These are phyloP conservation scores for Ustilago esculenta DNA, from an alignment of 1,284 basidiomycete species.

Conservation along the genomic window DNA sequence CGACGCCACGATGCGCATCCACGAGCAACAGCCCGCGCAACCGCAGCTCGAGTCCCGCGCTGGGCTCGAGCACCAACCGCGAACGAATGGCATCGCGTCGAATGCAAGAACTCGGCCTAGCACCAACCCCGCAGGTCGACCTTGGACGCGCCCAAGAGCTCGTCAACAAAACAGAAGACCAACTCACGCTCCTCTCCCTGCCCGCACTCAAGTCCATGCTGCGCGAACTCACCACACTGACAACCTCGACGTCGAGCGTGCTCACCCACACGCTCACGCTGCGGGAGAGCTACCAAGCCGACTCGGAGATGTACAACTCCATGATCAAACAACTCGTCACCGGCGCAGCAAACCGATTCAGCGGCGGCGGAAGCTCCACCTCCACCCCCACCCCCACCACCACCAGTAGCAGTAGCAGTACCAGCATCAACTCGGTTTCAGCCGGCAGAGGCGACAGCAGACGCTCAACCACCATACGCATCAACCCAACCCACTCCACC, in stretches of 20 bases:
- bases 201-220: slow-evolving; percentile 56
- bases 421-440: slow-evolving; percentile 14
- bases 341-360: slow-evolving; percentile 54
- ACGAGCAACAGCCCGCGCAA: slow-evolving; percentile 45
- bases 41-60: slow-evolving; percentile 32
- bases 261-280: slow-evolving; percentile 62
- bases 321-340: slow-evolving; percentile 65
- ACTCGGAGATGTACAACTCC: slow-evolving; percentile 63
- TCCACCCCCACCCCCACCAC: too few relatives aligned
- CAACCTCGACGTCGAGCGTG: slow-evolving; percentile 50
- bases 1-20: slow-evolving; percentile 28
- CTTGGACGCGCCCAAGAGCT: slow-evolving; percentile 51
- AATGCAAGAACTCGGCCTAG: slow-evolving; percentile 53
- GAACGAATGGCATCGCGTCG: slow-evolving; percentile 52
- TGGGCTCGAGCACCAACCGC: slow-evolving; percentile 30
- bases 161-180: slow-evolving; percentile 48
- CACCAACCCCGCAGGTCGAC: slow-evolving; percentile 44
- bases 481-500: slow-evolving; percentile 10
- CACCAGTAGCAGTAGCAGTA: too few relatives aligned
- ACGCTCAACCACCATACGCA: slow-evolving; percentile 29
- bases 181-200: slow-evolving; percentile 59
- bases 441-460: slow-evolving; percentile 23
- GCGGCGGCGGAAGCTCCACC: too few relatives aligned
- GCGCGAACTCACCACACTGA: slow-evolving; percentile 53
- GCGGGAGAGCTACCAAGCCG: slow-evolving; percentile 58